phyloP scores from a whole-genome alignment of 768 basidiomycete species.

The Tulasnella sp. region DNA sequence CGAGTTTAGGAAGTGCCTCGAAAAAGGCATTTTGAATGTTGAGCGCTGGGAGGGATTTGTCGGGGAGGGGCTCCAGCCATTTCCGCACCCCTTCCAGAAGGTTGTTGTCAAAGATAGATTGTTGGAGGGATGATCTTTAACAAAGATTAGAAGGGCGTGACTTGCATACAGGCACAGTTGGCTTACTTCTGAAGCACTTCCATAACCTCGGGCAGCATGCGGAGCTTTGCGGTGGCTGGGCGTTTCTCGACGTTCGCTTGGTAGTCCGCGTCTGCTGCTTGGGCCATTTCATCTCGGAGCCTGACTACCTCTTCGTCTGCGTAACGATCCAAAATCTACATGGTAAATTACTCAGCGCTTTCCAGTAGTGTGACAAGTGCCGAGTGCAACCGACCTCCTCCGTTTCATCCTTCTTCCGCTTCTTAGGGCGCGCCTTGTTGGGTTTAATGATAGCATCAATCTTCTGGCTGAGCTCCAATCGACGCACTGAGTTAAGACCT shows the following conservation, averaged over 20 bases:
- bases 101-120: constrained; percentile 92
- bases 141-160: background rate
- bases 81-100: constrained; percentile 77
- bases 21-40: constrained; percentile 94
- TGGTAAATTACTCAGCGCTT: background rate
- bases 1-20: constrained; percentile 71
- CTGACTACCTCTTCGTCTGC: constrained; percentile 85
- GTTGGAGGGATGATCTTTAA: constrained; percentile 37
- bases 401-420: constrained; percentile 59
- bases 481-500: constrained; percentile 50
- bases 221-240: constrained; percentile 78
- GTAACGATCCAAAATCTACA: constrained; percentile 51
- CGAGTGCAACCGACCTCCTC: constrained; percentile 44
- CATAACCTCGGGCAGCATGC: constrained; percentile 80
- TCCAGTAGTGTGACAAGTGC: background rate
- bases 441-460: constrained; percentile 81
- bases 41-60: constrained; percentile 83
- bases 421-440: constrained; percentile 56
- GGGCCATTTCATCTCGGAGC: constrained; percentile 80
- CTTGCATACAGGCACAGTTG: background rate
- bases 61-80: constrained; percentile 92
- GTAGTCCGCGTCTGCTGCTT: constrained; percentile 75
- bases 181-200: constrained; percentile 84
- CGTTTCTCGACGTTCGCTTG: constrained; percentile 65
- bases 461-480: constrained; percentile 66